These are phyloP conservation scores for Chrysoporthe austroafricana DNA, from an alignment of 2,329 filamentous ascomycete species.

Conservation along the genomic window DNA sequence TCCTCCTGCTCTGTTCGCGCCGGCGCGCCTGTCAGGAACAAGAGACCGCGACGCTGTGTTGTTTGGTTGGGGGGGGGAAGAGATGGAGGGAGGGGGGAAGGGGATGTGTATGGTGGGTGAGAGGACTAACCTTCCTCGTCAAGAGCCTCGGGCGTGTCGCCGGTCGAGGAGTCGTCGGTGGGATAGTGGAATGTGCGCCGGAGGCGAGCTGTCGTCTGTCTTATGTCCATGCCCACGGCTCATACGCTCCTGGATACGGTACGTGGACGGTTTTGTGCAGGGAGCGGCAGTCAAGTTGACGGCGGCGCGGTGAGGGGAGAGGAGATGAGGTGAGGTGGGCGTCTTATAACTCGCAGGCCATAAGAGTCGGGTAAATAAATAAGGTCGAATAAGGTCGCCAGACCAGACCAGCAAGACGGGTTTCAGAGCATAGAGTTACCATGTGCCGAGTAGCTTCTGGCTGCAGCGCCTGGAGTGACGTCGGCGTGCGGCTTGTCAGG, in stretches of 20 bases:
- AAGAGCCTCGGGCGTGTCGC: constrained; percentile 62
- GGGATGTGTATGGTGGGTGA: not conserved
- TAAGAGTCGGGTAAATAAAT: no score
- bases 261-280: not conserved
- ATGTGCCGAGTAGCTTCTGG: no score
- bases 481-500: constrained; percentile 7
- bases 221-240: constrained; percentile 30
- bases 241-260: not conserved
- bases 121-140: constrained; percentile 70
- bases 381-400: no score
- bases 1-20: constrained; percentile 61
- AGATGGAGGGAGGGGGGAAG: not conserved
- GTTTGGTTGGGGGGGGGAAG: not conserved
- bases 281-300: no score
- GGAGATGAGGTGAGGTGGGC: no score
- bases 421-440: no score
- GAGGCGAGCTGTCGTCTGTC: constrained; percentile 58
- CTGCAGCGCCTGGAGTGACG: not conserved
- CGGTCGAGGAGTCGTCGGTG: constrained; percentile 57
- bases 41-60: not conserved
- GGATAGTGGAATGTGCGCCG: constrained; percentile 81
- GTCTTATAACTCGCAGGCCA: not conserved
- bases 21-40: not conserved
- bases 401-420: not conserved
- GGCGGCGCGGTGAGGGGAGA: not conserved